A percentile compares a stretch with the other conserved stretches of the same genome.
These are phyloP conservation scores for Penicillium italicum DNA, from an alignment of 2,329 filamentous ascomycete species.

Conservation along the genomic window DNA sequence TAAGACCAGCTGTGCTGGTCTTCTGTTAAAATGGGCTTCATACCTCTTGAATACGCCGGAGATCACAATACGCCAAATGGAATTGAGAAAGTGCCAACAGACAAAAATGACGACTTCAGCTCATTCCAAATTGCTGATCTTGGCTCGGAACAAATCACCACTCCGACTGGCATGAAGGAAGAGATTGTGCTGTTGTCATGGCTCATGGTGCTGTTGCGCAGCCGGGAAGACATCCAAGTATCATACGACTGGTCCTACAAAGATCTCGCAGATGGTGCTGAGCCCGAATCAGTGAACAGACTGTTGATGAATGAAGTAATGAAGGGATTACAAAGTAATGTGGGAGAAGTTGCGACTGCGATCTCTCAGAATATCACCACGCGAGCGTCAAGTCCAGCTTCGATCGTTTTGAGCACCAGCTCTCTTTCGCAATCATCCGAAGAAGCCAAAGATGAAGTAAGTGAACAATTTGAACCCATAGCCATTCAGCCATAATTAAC, in stretches of 20 bases:
- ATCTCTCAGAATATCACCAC: conserved; percentile 28
- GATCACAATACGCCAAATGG: conserved; percentile 3
- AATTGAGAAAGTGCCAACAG: background rate
- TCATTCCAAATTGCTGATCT: conserved; percentile 32
- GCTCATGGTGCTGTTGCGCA: conserved; percentile 46
- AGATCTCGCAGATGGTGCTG: conserved; percentile 7
- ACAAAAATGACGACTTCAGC: conserved; percentile 14
- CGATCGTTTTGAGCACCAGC: conserved; percentile 27
- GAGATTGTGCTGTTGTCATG: conserved; percentile 45
- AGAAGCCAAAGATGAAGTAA: conserved; percentile 22
- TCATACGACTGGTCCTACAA: conserved; percentile 43
- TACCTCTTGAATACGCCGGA: conserved; percentile 9
- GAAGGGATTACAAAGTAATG: conserved; percentile 30
- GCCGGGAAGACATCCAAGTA: conserved; percentile 38
- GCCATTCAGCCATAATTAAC: conserved; percentile 2
- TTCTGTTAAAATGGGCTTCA: conserved; percentile 17
- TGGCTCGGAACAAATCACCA: conserved; percentile 21
- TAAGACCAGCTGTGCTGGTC: conserved; percentile 8
- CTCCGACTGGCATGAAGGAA: conserved; percentile 39
- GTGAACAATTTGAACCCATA: background rate
- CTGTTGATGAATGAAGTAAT: conserved; percentile 36
- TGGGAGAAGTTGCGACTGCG: conserved; percentile 26
- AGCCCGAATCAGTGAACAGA: conserved; percentile 15
- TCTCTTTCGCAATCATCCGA: conserved; percentile 19
- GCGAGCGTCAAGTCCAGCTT: background rate